Conservation (phyloP, 495 filamentous ascomycete species). For the Jackrogersella multiformis region DNA sequence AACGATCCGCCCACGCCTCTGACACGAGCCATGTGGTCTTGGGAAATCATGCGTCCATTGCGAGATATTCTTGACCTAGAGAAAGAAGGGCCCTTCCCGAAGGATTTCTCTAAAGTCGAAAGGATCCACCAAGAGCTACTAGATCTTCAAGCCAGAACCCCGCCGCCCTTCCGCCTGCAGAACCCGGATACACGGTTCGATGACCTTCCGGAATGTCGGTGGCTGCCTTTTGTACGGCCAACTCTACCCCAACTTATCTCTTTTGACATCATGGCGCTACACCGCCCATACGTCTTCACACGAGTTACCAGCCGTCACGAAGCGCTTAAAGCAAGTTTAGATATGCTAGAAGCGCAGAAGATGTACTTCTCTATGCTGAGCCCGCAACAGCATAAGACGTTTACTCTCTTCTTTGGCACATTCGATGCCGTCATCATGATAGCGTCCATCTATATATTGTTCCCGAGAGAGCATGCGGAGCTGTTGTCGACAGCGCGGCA, state of each 20-base stretch:
- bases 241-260: conserved; percentile 57
- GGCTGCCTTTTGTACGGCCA: conserved; percentile 60
- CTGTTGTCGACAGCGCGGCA: conserved; percentile 54
- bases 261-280: conserved; percentile 68
- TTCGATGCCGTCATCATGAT: conserved; percentile 71
- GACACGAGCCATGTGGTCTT: conserved; percentile 51
- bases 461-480: conserved; percentile 58
- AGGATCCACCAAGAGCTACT: conserved; percentile 61
- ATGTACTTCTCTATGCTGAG: conserved; percentile 58
- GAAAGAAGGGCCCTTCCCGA: conserved; percentile 60
- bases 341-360: conserved; percentile 64
- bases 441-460: conserved; percentile 65
- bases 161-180: conserved; percentile 60
- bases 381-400: conserved; percentile 64
- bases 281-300: conserved; percentile 70
- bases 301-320: conserved; percentile 58
- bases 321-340: conserved; percentile 63
- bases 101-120: conserved; percentile 63
- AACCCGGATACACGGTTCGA: conserved; percentile 67
- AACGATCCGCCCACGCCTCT: conserved; percentile 56
- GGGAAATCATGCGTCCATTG: conserved; percentile 47
- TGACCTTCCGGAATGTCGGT: conserved; percentile 57
- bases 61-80: conserved; percentile 57
- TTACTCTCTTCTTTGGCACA: conserved; percentile 64
- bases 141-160: conserved; percentile 57